Conservation (phyloP, 1,284 basidiomycete species). For the Sanghuangporus sanghuang region DNA sequence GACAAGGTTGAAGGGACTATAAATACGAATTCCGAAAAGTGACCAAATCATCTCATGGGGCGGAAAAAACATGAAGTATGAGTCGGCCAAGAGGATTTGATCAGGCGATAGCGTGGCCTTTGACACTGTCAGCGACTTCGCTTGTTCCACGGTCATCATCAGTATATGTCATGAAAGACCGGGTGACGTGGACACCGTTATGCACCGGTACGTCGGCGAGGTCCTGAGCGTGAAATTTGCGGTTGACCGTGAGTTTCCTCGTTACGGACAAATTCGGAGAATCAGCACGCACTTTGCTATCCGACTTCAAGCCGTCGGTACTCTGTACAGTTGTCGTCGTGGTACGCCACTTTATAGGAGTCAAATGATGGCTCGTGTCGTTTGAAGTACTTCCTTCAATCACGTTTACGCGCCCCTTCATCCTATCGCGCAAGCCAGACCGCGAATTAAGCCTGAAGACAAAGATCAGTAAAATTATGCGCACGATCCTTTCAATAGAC, state of each 20-base stretch:
- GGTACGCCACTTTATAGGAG: background rate
- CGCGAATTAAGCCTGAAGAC: background rate
- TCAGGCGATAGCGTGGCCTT: background rate
- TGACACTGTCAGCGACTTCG: background rate
- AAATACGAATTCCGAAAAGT: no score
- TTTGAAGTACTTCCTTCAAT: background rate
- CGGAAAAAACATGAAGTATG: no score
- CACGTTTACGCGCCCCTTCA: background rate
- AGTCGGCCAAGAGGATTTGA: background rate
- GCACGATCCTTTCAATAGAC: background rate
- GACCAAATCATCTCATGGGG: no score
- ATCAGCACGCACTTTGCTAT: background rate
- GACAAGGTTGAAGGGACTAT: no score
- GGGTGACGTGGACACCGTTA: background rate
- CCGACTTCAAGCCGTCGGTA: background rate
- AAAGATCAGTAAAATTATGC: background rate
- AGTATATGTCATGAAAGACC: background rate
- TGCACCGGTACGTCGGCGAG: background rate
- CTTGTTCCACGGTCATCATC: background rate
- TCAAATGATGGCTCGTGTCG: background rate
- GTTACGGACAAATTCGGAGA: no score
- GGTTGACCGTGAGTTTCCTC: background rate
- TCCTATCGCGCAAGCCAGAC: background rate
- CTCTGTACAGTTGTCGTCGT: background rate
- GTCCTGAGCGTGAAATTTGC: background rate